Percentiles rank a stretch among this genome's conserved stretches.
Evolutionary conservation across 768 basidiomycete genomes (phyloP).

Genomic region (Xerocomus potaroensis): DNA sequence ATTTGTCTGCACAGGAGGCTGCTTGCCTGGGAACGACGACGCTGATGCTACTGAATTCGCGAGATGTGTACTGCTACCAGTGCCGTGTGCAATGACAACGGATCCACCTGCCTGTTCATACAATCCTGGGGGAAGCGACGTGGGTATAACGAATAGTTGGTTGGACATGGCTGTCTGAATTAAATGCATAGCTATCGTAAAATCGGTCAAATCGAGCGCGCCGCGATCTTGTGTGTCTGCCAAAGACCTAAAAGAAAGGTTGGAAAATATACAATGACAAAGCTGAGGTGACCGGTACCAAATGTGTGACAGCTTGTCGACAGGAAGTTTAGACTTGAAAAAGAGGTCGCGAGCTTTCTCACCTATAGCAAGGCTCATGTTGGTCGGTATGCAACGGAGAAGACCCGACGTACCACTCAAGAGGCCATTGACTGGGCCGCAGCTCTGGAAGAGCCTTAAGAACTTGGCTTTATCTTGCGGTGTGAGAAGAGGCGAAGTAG

Average conservation of each 20-base stretch:
- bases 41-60: constrained; percentile 49
- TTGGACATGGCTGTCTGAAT: constrained; percentile 90
- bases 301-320: constrained; percentile 87
- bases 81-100: constrained; percentile 45
- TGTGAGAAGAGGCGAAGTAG: constrained; percentile 62
- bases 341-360: constrained; percentile 90
- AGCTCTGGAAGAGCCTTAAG: constrained; percentile 66
- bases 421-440: constrained; percentile 71
- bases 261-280: not conserved
- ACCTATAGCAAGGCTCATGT: constrained; percentile 39
- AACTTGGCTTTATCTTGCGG: constrained; percentile 85
- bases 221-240: constrained; percentile 96
- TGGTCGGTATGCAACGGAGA: not conserved
- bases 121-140: constrained; percentile 71
- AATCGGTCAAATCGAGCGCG: constrained; percentile 83
- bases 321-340: constrained; percentile 81
- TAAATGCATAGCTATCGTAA: constrained; percentile 93
- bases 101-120: constrained; percentile 75
- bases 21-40: constrained; percentile 45
- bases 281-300: constrained; percentile 52
- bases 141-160: constrained; percentile 66
- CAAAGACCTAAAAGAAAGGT: constrained; percentile 58
- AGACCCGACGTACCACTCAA: constrained; percentile 58
- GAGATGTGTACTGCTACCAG: constrained; percentile 56
- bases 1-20: constrained; percentile 58